Conservation (phyloP, 2,329 filamentous ascomycete species). For the Aspergillus viridinutans region DNA sequence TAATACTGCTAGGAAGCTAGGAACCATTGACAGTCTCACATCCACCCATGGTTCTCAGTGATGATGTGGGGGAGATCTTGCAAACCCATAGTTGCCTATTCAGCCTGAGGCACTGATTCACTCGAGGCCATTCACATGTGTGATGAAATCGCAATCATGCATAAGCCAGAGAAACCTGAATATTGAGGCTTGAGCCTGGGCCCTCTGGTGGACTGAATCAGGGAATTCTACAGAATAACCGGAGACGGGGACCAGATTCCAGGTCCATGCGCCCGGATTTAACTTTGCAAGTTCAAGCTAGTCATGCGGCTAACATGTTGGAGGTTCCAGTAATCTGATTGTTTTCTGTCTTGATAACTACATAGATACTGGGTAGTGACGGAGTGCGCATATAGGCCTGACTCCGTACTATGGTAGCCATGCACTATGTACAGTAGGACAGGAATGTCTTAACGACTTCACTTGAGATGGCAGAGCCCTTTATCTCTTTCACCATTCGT, state of each 20-base stretch:
- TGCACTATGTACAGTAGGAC: too few relatives aligned
- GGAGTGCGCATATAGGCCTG: too few relatives aligned
- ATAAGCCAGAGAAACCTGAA: neutral
- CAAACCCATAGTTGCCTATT: neutral
- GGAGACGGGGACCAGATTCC: neutral
- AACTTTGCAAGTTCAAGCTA: neutral
- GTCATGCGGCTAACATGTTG: neutral
- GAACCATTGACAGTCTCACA: too few relatives aligned
- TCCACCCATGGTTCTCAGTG: neutral
- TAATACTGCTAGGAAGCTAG: too few relatives aligned
- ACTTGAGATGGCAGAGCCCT: too few relatives aligned
- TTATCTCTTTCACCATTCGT: too few relatives aligned
- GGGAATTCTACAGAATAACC: neutral
- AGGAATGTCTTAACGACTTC: too few relatives aligned
- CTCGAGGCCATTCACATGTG: neutral
- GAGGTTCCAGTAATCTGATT: too few relatives aligned
- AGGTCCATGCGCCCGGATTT: neutral
- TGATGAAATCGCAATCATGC: neutral
- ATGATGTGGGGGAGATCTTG: neutral
- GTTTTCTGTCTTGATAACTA: too few relatives aligned
- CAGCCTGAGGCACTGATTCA: neutral
- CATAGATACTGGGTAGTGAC: too few relatives aligned
- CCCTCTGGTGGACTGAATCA: too few relatives aligned
- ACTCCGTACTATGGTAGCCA: too few relatives aligned
- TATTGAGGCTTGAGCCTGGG: neutral